Base-by-base conservation (phyloP, 2,329 filamentous ascomycete species). In the Curvularia eragrostidis region DNA sequence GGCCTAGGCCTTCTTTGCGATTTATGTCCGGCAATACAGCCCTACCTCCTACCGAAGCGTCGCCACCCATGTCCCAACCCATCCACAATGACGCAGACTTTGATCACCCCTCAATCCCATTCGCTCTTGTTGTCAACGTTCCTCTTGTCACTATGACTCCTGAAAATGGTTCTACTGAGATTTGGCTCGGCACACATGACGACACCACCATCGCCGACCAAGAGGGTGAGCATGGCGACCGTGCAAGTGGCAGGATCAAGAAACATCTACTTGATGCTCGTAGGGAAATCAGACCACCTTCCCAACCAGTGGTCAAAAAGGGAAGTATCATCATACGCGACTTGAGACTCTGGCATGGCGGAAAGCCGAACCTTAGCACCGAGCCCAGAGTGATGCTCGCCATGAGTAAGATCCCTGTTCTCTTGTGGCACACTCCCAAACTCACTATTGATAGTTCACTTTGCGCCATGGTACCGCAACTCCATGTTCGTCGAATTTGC, bases 391-490 rank as follows among this genome's bases (percentile, higher is more conserved):
- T 83, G 19, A 83, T 83, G 81, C 73, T 81, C 51, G 76, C 75
- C 0, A 63, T 74, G 59, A 72, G 70, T 73, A 62, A 58, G 68
- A 65, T 12, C 12, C 19, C 32, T 24, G 18, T 13, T 32, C 34
- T 23, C n/a, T 15, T 24, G 23, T 32, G 36, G 7, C 5, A 30
- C n/a, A 13, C 23, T 30, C 4, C 24, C 10, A 10, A 47, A 19
- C 58, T 65, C 5, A 63, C 50, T 19, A 26, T 2, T 39, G 49
- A 1, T 41, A 74, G 60, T 86, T 41, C 84, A 65, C 67, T 87
- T 87, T 64, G 83, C 84, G 0, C 80, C 79, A 0, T 85, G 83
- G 83, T 85, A 86, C 66, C 70, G 80, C n/a, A 88, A 87, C 63
- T 72, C 73, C 2, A 88, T 88, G 85, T 74, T 75, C 32, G 72